These are phyloP conservation scores for Oryza brachyantha DNA, from an alignment of 176 grass and related monocot species.

Conservation along the genomic window DNA sequence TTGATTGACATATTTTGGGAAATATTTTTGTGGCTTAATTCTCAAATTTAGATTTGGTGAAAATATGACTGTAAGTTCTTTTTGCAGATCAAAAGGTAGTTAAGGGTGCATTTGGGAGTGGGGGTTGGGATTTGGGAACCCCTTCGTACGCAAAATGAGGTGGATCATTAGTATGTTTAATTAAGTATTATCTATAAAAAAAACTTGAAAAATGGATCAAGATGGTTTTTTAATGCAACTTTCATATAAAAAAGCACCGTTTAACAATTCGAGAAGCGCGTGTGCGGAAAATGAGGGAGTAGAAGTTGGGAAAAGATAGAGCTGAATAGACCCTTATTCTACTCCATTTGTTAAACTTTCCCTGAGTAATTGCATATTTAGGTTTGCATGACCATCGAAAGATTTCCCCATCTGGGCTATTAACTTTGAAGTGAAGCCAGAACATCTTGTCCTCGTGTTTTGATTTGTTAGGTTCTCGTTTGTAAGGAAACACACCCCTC, in stretches of 20 bases:
- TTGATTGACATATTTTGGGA: background rate
- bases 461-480: background rate
- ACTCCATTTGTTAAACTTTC: background rate
- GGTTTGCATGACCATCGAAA: constrained; percentile 16
- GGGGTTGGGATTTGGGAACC: too few species aligned
- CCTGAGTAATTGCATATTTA: background rate
- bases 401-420: background rate
- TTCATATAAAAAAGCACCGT: too few species aligned
- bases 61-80: background rate
- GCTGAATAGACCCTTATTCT: too few species aligned
- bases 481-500: background rate
- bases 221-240: too few species aligned
- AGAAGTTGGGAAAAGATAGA: too few species aligned
- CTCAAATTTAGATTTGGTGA: background rate
- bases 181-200: too few species aligned
- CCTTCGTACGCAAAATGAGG: too few species aligned
- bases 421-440: background rate
- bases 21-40: background rate
- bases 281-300: too few species aligned
- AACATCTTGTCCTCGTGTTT: background rate
- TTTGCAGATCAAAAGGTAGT: background rate
- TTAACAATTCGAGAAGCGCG: too few species aligned
- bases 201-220: too few species aligned
- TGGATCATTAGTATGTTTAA: too few species aligned
- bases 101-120: too few species aligned